These are phyloP conservation scores for Linnemannia schmuckeri DNA, from an alignment of 192 early-diverging fungal genomes.

Conservation along the genomic window DNA sequence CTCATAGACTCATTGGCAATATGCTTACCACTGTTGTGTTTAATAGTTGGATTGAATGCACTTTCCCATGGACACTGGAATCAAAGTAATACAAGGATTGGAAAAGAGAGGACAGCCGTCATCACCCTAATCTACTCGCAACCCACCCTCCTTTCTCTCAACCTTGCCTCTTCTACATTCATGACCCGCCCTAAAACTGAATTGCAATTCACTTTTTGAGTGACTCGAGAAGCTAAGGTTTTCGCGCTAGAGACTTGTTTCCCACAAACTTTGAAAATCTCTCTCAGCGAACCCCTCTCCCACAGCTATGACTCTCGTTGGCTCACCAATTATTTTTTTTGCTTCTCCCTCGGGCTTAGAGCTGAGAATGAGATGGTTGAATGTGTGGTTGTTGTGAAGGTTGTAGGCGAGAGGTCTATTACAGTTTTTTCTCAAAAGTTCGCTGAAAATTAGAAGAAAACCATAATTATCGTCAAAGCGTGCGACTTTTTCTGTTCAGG, in stretches of 20 bases:
- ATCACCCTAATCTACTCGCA: background rate
- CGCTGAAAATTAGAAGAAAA: background rate
- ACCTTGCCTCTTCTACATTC: background rate
- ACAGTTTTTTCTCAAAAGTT: background rate
- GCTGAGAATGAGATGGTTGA: background rate
- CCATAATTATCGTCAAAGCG: conserved; percentile 6
- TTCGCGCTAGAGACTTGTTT: background rate
- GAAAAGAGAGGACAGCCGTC: background rate
- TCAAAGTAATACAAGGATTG: background rate
- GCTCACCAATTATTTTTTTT: background rate
- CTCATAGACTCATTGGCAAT: background rate
- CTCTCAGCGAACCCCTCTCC: background rate
- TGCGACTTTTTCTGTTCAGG: conserved; percentile 8
- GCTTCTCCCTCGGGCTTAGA: background rate
- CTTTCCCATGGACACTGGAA: background rate
- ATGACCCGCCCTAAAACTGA: background rate
- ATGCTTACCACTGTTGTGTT: background rate
- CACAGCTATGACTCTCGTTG: background rate
- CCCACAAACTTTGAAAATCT: background rate
- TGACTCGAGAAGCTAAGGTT: background rate
- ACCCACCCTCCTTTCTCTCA: background rate
- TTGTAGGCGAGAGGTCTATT: background rate
- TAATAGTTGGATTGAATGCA: background rate
- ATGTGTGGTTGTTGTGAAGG: background rate
- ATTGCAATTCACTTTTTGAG: background rate